Conservation (phyloP, 352 stramenopile genomes). For the Phytophthora aleatoria region DNA sequence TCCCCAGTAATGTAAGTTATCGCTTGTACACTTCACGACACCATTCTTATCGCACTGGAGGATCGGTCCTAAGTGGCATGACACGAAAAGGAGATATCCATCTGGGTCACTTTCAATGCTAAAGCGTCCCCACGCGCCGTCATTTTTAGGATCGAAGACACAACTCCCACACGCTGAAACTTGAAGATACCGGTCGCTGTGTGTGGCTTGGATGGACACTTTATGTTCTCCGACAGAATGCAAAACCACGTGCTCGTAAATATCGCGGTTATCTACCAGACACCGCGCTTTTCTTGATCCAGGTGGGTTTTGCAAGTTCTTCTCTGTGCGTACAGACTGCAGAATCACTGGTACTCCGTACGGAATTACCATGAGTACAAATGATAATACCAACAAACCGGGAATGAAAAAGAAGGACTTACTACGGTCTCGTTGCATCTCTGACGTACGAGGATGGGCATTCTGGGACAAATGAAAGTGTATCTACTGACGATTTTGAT, state of each 20-base stretch:
- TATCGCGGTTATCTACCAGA: constrained; percentile 25
- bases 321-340: constrained; percentile 20
- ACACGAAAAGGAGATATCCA: constrained; percentile 32
- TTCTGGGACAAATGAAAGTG: background rate
- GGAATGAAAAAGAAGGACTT: background rate
- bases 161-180: constrained; percentile 29
- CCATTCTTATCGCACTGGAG: constrained; percentile 25
- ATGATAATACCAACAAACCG: background rate
- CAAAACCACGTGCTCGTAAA: constrained; percentile 38
- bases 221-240: constrained; percentile 30
- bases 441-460: too few species aligned
- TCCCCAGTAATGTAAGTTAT: constrained; percentile 16
- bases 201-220: constrained; percentile 31
- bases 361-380: constrained; percentile 14
- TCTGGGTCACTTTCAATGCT: constrained; percentile 34
- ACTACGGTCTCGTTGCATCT: background rate
- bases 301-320: constrained; percentile 33
- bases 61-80: constrained; percentile 22
- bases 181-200: constrained; percentile 32
- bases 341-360: constrained; percentile 36
- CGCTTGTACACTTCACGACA: constrained; percentile 23
- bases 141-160: constrained; percentile 30
- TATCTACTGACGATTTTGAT: constrained; percentile 20
- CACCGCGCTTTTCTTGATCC: constrained; percentile 39
- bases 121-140: constrained; percentile 31